These are phyloP conservation scores for Petunia secreta DNA, from an alignment of 257 asterid genomes.

Conservation along the genomic window DNA sequence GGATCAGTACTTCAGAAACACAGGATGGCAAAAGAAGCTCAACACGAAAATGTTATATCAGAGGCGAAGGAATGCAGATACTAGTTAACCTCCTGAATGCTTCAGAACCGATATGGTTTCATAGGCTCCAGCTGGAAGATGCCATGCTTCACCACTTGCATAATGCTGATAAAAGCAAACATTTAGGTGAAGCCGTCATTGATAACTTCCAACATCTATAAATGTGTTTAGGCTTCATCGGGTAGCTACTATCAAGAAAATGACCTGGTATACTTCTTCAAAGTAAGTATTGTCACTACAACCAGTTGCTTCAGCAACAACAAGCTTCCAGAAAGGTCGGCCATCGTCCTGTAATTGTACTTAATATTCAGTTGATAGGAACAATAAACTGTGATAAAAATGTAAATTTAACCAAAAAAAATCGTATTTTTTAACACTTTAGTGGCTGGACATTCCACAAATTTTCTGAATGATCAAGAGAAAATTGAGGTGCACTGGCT, in stretches of 20 bases:
- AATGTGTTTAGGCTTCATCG: neutral
- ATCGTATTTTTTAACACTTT: neutral
- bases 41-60: neutral
- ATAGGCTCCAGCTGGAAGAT: slow-evolving; percentile 83
- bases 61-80: slow-evolving; percentile 34
- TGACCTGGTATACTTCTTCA: slow-evolving; percentile 90
- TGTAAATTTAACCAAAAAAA: neutral
- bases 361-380: slow-evolving; percentile 23
- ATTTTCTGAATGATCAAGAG: neutral
- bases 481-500: slow-evolving; percentile 8
- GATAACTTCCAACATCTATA: neutral
- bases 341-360: slow-evolving; percentile 75
- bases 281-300: slow-evolving; percentile 60
- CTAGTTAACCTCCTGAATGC: slow-evolving; percentile 75
- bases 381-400: neutral
- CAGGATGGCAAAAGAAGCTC: neutral
- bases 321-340: slow-evolving; percentile 88
- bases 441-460: neutral
- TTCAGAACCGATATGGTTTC: slow-evolving; percentile 64
- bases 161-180: slow-evolving; percentile 58
- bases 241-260: slow-evolving; percentile 5
- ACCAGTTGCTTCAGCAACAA: slow-evolving; percentile 92
- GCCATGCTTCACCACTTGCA: slow-evolving; percentile 93
- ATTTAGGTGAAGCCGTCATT: slow-evolving; percentile 4
- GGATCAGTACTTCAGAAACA: slow-evolving; percentile 32